Base-by-base conservation (phyloP, 148 eudicot genomes). In the Diospyros kaki region DNA sequence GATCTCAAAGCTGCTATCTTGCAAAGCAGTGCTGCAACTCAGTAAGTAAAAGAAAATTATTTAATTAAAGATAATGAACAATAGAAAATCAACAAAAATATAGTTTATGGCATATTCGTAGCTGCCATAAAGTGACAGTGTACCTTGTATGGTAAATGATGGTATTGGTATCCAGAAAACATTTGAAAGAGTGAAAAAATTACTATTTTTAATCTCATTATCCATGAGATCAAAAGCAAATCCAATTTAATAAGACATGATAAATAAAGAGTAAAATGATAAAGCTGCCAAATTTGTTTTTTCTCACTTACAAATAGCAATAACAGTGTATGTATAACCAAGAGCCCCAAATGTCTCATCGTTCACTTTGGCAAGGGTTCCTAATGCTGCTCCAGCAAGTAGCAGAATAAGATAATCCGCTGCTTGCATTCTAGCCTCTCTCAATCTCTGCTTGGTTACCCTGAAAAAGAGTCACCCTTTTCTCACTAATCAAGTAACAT, bases 371-470 rank as follows among this genome's bases (percentile, higher is more conserved):
- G 99, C 92, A 75, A 95, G 89, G 70, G 87, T 90, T 77, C 99
- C 99, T 80, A 95, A 81, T 78, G 90, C 87, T 74, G 93, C 97
- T 75, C 99, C 99, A 70, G 94, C 98, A 73, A 95, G 89, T 75
- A 95, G 83, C 59, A 95, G 86, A 67, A 95, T 93, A 62, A 95
- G 76, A 83, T 87, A 95, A 76, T 95, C 99, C 61, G 91, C 98
- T 17, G 98, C 93, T 76, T 89, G 98, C 66, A 81, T 64, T 81
- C 84, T 83, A 56, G 97, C 92, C 79, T 95, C 99, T 78, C 98
- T 75, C n/a, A 95, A 72, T 77, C 97, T 85, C 85, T 95, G 99
- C 81, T 93, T 95, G 75, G 80, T 77, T 81, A 86, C 88, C 85
- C 99, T 95, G 86, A 44, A 76, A 60, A 56, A 58, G 28, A 28